Evolutionary conservation across 768 basidiomycete species (phyloP), one percentile per base, ranked within the genome.

Genomic region (Neoboletus subvelutipes): DNA sequence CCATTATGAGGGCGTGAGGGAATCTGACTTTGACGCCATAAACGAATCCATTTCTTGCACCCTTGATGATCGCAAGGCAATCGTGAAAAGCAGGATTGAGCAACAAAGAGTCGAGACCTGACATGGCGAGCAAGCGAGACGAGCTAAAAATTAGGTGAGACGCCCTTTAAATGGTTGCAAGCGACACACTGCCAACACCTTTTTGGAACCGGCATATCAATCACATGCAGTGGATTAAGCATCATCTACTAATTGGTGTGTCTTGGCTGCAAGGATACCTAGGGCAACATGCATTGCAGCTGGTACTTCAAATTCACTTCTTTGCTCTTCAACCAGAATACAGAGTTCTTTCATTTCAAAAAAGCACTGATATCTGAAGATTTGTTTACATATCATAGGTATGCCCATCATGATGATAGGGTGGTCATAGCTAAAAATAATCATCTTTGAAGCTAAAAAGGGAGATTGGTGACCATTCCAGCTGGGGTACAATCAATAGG

Each of bases 1-100:
- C 90, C 95, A 98, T 98, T 49, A 98, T 88, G 29, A 98, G 77
- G 1, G 96, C 96, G 81, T 98, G 96, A 39, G 96, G 96, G 66
- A 96, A 95, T 42, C 94, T 78, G 60, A 96, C 88, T 75, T 94
- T 93, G 64, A 88, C 89, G 37, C 92, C 92, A 64, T 94, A 94
- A 10, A 94, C 89, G 57, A 93, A 82, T 5, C 93, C 93, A 68
- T 94, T 94, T 41, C 92, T 83, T 33, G 93, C 91, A 43, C 97
- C 96, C 72, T 99, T 99, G 69, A 98, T 74, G 65, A 99, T 88
- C 26, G 92, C 90, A 45, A 98, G 83, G 65, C 90, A 86, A 69
- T 97, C 94, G 70, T 96, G 95, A 63, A 87, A 88, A 33, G 81
- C 81, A 13, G 94, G 94, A 70, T 90, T 78, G 42, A 77, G 64